Percentiles rank a stretch among this genome's conserved stretches.
phyloP scores from a whole-genome alignment of 2,329 filamentous ascomycete species.

The Kalaharituber pfeilii region DNA sequence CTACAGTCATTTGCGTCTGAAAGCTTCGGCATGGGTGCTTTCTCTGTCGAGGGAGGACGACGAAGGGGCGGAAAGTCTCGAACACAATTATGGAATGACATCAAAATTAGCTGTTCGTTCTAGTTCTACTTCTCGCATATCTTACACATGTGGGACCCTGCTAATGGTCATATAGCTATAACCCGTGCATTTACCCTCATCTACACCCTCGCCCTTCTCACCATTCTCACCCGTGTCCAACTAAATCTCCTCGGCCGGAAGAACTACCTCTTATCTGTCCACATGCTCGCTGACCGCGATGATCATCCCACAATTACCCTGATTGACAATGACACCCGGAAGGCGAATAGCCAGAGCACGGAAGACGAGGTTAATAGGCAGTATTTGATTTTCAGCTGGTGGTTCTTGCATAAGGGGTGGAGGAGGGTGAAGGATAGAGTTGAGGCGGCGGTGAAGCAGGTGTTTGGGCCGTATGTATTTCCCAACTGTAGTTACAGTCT shows the following conservation, averaged over 20 bases:
- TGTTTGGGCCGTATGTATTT: constrained; percentile 53
- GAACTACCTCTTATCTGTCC: constrained; percentile 89
- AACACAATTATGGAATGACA: constrained; percentile 85
- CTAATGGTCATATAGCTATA: constrained; percentile 44
- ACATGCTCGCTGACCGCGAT: constrained; percentile 49
- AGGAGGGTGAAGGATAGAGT: constrained; percentile 65
- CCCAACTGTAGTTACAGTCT: too few species aligned
- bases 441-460: constrained; percentile 66
- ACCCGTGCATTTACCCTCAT: constrained; percentile 80
- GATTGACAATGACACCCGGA: constrained; percentile 67
- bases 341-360: constrained; percentile 51
- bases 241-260: constrained; percentile 89
- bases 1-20: constrained; percentile 21
- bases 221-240: constrained; percentile 83
- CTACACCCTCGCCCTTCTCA: constrained; percentile 77
- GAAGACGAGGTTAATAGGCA: constrained; percentile 93
- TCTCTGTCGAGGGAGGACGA: constrained; percentile 19
- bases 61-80: constrained; percentile 49
- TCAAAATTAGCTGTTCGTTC: constrained; percentile 77
- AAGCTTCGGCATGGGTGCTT: constrained; percentile 13
- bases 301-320: constrained; percentile 63
- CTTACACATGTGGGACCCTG: not conserved
- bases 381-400: constrained; percentile 96
- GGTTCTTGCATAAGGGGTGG: constrained; percentile 84
- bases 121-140: constrained; percentile 13